Evolutionary conservation across 2,329 filamentous ascomycete species (phyloP).

Genomic region (Fusarium agapanthi): DNA sequence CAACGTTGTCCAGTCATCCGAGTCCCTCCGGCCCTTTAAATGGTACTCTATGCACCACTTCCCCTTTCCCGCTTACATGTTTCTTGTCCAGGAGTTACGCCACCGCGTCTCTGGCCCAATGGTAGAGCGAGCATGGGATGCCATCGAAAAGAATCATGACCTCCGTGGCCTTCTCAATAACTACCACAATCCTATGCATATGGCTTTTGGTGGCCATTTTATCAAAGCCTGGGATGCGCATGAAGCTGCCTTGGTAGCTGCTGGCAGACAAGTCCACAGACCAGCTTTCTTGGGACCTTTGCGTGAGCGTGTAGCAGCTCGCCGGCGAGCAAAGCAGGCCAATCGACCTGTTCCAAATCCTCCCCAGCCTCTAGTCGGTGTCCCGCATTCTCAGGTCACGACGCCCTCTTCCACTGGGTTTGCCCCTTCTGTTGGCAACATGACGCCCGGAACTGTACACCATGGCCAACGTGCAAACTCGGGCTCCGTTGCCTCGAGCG

Average conservation of each 20-base stretch:
- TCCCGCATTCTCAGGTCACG: slow-evolving; percentile 35
- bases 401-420: slow-evolving; percentile 45
- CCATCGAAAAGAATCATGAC: slow-evolving; percentile 64
- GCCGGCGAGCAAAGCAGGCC: slow-evolving; percentile 44
- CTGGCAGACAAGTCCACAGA: slow-evolving; percentile 53
- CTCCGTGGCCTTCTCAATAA: slow-evolving; percentile 59
- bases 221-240: slow-evolving; percentile 71
- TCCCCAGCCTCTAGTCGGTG: slow-evolving; percentile 37
- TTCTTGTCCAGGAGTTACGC: slow-evolving; percentile 64
- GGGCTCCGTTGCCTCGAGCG: slow-evolving; percentile 35
- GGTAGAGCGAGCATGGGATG: slow-evolving; percentile 67
- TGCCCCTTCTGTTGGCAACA: slow-evolving; percentile 43
- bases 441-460: slow-evolving; percentile 4
- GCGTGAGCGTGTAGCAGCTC: slow-evolving; percentile 54
- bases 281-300: slow-evolving; percentile 60
- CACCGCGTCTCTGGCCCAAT: slow-evolving; percentile 61
- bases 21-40: slow-evolving; percentile 60
- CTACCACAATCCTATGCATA: slow-evolving; percentile 64
- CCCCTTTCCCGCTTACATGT: slow-evolving; percentile 69
- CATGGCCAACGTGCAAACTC: slow-evolving; percentile 20
- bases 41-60: slow-evolving; percentile 70
- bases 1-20: slow-evolving; percentile 61
- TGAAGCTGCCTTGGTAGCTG: slow-evolving; percentile 56
- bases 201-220: slow-evolving; percentile 65
- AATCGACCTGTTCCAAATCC: slow-evolving; percentile 39